Base-by-base conservation (phyloP, 306 rosid species). In the Senna tora region DNA sequence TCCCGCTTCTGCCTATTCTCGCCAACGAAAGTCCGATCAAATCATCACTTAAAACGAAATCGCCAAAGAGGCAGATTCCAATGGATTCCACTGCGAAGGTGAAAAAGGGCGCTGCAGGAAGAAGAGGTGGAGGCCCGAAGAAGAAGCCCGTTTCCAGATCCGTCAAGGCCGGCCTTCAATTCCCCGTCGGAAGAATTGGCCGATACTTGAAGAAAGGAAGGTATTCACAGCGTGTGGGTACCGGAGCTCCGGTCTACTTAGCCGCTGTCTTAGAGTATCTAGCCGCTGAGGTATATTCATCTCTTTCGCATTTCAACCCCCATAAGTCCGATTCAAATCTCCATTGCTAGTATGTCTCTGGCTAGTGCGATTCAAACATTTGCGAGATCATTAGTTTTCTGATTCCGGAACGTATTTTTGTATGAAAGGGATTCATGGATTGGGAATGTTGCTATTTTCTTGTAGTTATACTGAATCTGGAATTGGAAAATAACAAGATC, bases 131-230 rank as follows among this genome's bases (percentile, higher is more conserved):
- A 0, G 96, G 96, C 1, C 92, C 96, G 0, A 89, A 83, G 87
- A 89, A 89, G 92, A 89, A 89, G 84, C 66, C 96, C 0, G 92
- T 89, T 10, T 74, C 96, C 0, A 76, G 87, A 42, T 89, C 96
- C 21, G 79, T 81, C 9, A 89, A 77, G 34, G 89, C 96, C 16
- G 96, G 96, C 11, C 86, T 89, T 15, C 96, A 89, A 38, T 89
- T 89, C 21, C 96, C 96, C 9, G 96, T 89, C 6, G 96, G 96
- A 15, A 77, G 96, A n/a, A 84, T 89, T n/a, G 96, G 92, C 0
- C 85, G 96, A 0, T 89, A 84, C 75, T 64, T 89, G 75, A 89
- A 89, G 85, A 83, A 89, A 33, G 96, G 96, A 0, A 39, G 96
- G 8, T 89, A 89, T 25, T 61, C 96, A 0, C 80, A 78, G 63